These are phyloP conservation scores for Aspergillus sclerotialis DNA, from an alignment of 2,329 filamentous ascomycete species.

Conservation along the genomic window DNA sequence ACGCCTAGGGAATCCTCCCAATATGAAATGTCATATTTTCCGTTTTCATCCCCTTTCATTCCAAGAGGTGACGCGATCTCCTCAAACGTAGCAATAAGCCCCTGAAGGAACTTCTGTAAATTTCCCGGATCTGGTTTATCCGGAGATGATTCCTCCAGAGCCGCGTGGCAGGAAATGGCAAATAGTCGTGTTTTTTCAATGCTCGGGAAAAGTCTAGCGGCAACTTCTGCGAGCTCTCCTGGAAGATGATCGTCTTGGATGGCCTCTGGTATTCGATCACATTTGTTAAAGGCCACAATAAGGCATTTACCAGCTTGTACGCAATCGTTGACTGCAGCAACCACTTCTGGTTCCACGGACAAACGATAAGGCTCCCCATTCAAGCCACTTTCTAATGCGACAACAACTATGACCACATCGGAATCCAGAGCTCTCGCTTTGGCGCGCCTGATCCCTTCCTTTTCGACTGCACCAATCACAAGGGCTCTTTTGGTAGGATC, in stretches of 20 bases:
- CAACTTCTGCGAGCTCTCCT: conserved; percentile 25
- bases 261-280: conserved; percentile 39
- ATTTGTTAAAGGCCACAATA: conserved; percentile 57
- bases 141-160: conserved; percentile 23
- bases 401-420: conserved; percentile 75
- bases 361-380: conserved; percentile 23
- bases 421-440: conserved; percentile 73
- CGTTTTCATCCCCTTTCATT: conserved; percentile 24
- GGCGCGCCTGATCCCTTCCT: conserved; percentile 84
- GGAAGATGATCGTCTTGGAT: conserved; percentile 10
- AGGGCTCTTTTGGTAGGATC: conserved; percentile 10
- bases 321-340: conserved; percentile 47
- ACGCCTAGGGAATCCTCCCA: conserved; percentile 83
- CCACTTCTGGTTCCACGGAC: conserved; percentile 50
- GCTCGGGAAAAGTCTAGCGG: conserved; percentile 36
- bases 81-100: conserved; percentile 61
- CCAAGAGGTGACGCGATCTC: conserved; percentile 34
- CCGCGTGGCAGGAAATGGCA: conserved; percentile 66
- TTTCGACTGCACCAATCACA: conserved; percentile 66
- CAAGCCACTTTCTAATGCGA: conserved; percentile 57
- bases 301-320: conserved; percentile 45
- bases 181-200: conserved; percentile 45
- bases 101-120: conserved; percentile 61
- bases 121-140: conserved; percentile 51
- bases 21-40: conserved; percentile 53